phyloP scores from a whole-genome alignment of 768 basidiomycete genomes.

The Leccinum boreale region DNA sequence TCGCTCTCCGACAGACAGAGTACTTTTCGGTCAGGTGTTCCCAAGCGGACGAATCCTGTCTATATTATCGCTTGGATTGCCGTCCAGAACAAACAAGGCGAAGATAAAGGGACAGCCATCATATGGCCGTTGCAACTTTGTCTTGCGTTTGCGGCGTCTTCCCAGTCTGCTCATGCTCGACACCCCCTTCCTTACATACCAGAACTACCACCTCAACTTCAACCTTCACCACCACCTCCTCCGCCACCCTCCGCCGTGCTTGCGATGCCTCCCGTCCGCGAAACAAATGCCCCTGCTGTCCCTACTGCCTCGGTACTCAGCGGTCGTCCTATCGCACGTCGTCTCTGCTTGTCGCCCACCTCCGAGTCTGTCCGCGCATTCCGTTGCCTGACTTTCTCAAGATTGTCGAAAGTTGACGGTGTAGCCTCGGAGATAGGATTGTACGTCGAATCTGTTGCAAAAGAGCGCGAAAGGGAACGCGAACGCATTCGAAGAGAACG shows the following conservation, averaged over 20 bases:
- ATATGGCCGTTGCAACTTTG: constrained; percentile 71
- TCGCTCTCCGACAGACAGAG: constrained; percentile 21
- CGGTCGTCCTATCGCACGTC: constrained; percentile 32
- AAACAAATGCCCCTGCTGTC: background rate
- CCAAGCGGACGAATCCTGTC: constrained; percentile 17
- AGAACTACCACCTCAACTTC: constrained; percentile 60
- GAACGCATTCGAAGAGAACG: constrained; percentile 69
- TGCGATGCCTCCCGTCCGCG: constrained; percentile 18
- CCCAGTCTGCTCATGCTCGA: constrained; percentile 36
- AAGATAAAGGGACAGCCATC: constrained; percentile 73
- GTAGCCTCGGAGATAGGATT: constrained; percentile 60
- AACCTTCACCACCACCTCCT: constrained; percentile 47
- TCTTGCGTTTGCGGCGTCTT: constrained; percentile 39
- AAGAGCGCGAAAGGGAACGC: constrained; percentile 74
- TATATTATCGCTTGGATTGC: constrained; percentile 73
- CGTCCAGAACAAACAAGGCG: constrained; percentile 75
- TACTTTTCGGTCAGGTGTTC: constrained; percentile 17
- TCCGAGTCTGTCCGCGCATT: constrained; percentile 42
- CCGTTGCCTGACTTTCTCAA: constrained; percentile 50
- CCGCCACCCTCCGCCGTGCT: constrained; percentile 31
- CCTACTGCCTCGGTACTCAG: constrained; percentile 10
- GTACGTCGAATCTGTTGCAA: constrained; percentile 73
- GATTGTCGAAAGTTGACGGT: constrained; percentile 45
- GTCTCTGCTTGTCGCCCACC: constrained; percentile 34
- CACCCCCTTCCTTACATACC: constrained; percentile 54